Evolutionary conservation across 2,329 filamentous ascomycete genomes (phyloP).

Genomic region (Neoscytalidium dimidiatum): DNA sequence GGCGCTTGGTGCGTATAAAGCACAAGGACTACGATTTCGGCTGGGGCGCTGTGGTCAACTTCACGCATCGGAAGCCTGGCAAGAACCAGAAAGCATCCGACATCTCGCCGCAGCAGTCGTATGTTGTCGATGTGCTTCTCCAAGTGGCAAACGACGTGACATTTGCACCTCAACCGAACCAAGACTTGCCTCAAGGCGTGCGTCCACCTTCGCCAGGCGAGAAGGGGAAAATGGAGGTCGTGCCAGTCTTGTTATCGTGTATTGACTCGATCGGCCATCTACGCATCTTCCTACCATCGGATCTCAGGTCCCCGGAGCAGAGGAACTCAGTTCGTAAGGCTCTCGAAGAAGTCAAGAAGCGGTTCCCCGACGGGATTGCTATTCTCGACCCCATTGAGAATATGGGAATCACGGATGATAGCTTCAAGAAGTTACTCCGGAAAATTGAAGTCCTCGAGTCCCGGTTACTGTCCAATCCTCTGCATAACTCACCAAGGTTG

Average conservation of each 20-base stretch:
- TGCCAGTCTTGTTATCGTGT: constrained; percentile 84
- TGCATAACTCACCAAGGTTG: constrained; percentile 86
- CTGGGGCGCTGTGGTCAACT: constrained; percentile 87
- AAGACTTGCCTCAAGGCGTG: constrained; percentile 66
- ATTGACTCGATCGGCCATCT: constrained; percentile 83
- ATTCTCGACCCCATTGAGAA: constrained; percentile 92
- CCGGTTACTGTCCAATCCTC: constrained; percentile 80
- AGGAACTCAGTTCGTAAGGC: constrained; percentile 68
- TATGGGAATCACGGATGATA: constrained; percentile 90
- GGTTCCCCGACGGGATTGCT: constrained; percentile 91
- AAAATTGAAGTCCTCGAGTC: constrained; percentile 98
- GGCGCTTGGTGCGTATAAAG: constrained; percentile 85
- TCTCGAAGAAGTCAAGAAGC: constrained; percentile 76
- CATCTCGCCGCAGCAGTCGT: constrained; percentile 72
- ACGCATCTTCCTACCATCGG: constrained; percentile 78
- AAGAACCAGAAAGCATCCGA: constrained; percentile 69
- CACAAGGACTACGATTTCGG: constrained; percentile 81
- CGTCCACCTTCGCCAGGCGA: constrained; percentile 63
- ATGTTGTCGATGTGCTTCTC: constrained; percentile 81
- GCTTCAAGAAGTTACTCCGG: constrained; percentile 85
- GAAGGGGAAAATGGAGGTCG: constrained; percentile 72
- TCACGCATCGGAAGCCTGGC: constrained; percentile 63
- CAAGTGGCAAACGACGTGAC: constrained; percentile 57
- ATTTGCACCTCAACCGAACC: constrained; percentile 60
- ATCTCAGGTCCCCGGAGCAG: constrained; percentile 68